Evolutionary conservation across 176 grass and related monocot species (phyloP), one percentile per base, ranked within the genome.

Genomic region (Stipa capillata): DNA sequence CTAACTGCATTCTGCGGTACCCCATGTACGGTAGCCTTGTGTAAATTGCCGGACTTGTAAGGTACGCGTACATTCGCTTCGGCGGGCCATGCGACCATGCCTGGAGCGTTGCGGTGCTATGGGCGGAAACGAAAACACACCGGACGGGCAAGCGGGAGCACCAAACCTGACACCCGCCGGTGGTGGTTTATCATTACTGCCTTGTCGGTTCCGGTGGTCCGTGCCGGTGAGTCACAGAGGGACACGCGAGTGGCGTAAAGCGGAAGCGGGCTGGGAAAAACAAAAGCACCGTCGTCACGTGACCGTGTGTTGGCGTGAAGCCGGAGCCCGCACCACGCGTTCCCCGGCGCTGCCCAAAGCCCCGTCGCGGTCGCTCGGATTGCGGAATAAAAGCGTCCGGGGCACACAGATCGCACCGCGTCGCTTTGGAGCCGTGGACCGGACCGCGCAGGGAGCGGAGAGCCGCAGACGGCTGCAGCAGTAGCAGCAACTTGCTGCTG

Each of bases 241-340:
- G n/a, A n/a, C n/a, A n/a, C 6, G 18, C 0, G 7, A 6, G 61
- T 43, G 65, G 45, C 44, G 44, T 80, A 47, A 73, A 54, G 68
- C 28, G 40, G 11, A 50, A 70, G 65, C 36, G 50, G n/a, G n/a
- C n/a, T n/a, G 47, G 37, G 6, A 37, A 17, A 37, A 45, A 27
- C 14, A 18, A 35, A 62, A 78, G 47, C 65, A 70, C 73, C 28
- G 15, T 6, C 56, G 1, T 39, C 85, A 77, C 72, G 73, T 85
- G 78, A 77, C 3, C 18, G n/a, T n/a, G n/a, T n/a, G n/a, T n/a
- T n/a, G n/a, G n/a, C n/a, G n/a, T n/a, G n/a, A n/a, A n/a, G n/a
- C n/a, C n/a, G n/a, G n/a, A n/a, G n/a, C n/a, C n/a, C n/a, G n/a
- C n/a, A n/a, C n/a, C n/a, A n/a, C n/a, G n/a, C n/a, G n/a, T n/a